A percentile compares a stretch with the other conserved stretches of the same genome.
phyloP scores from a whole-genome alignment of 129 eudicot genomes.

The Oenanthe sinensis region DNA sequence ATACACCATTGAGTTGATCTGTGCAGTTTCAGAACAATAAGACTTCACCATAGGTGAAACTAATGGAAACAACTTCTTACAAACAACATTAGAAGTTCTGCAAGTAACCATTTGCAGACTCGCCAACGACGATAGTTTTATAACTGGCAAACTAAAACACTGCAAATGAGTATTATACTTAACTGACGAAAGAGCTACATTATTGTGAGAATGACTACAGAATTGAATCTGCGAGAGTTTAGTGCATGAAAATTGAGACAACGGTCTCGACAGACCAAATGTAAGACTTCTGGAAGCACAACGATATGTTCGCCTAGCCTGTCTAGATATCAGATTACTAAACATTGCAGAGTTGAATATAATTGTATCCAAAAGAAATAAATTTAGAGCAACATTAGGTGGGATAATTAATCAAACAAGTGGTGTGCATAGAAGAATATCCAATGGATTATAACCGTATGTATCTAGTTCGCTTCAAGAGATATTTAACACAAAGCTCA shows the following conservation, averaged over 20 bases:
- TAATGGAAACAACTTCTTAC: not conserved
- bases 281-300: not conserved
- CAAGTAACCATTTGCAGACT: not conserved
- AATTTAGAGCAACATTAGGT: not conserved
- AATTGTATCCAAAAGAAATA: not conserved
- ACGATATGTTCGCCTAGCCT: not conserved
- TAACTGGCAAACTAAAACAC: slow-evolving; percentile 11
- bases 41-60: slow-evolving; percentile 5
- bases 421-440: not conserved
- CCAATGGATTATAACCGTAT: not conserved
- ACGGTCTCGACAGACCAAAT: not conserved
- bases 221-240: not conserved
- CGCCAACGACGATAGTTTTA: not conserved
- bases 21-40: slow-evolving; percentile 19
- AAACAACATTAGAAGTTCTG: slow-evolving; percentile 1
- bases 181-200: not conserved
- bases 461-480: not conserved
- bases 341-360: not conserved
- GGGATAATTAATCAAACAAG: not conserved
- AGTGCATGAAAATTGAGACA: not conserved
- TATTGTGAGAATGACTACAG: not conserved
- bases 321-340: not conserved
- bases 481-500: not conserved
- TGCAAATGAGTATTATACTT: not conserved
- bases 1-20: slow-evolving; percentile 14